These are phyloP conservation scores for Phaeosphaeriaceae sp. DNA, from an alignment of 2,329 filamentous ascomycete species.

Conservation along the genomic window DNA sequence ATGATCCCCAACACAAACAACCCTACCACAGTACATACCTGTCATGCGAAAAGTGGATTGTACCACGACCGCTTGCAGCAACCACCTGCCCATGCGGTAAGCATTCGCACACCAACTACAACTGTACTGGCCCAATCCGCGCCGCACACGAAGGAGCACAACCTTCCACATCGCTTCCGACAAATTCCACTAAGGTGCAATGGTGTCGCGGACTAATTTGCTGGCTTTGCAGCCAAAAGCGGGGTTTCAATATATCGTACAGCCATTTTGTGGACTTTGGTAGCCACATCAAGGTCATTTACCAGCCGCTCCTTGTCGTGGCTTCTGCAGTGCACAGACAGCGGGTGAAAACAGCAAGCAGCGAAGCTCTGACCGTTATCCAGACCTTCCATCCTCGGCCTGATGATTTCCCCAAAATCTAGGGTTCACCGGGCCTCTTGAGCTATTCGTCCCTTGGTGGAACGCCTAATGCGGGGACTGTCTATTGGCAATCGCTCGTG, in stretches of 20 bases:
- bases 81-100: neutral
- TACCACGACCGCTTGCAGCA: neutral
- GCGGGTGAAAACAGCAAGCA: constrained; percentile 20
- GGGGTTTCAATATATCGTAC: constrained; percentile 35
- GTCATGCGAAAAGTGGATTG: neutral
- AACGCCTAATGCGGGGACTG: neutral
- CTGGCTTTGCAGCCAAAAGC: constrained; percentile 37
- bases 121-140: neutral
- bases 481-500: constrained; percentile 3
- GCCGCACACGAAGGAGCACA: constrained; percentile 2
- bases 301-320: constrained; percentile 27
- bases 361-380: constrained; percentile 18
- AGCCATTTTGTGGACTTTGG: constrained; percentile 40
- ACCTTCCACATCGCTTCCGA: neutral
- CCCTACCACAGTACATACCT: neutral
- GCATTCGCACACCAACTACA: neutral
- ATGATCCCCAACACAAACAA: neutral
- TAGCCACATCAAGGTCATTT: constrained; percentile 28
- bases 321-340: constrained; percentile 31
- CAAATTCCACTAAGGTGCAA: constrained; percentile 26
- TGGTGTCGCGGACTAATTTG: constrained; percentile 38
- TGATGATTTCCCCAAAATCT: constrained; percentile 19
- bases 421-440: neutral
- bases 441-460: neutral
- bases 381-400: constrained; percentile 22